Evolutionary conservation across 176 grass and related monocot genomes (phyloP), one percentile per base, ranked within the genome.

Genomic region (Elymus sibiricus): DNA sequence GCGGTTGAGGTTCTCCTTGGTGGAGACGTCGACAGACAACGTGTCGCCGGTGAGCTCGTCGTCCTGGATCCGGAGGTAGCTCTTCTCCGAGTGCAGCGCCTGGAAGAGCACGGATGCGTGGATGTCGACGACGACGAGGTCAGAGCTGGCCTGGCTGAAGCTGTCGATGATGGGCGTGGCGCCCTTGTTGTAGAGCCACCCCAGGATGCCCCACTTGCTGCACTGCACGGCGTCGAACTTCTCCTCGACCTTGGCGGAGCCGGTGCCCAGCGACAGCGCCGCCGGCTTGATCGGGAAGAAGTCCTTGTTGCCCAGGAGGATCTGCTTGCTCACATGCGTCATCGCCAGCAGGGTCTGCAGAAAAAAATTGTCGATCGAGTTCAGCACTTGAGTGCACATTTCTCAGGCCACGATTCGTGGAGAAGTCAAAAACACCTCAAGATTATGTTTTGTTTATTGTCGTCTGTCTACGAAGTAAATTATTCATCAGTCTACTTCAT

Each of bases 61-160:
- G 8, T 94, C 69, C 89, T 91, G 83, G 73, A 94, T 92, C 38
- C 89, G 81, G 77, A 94, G 90, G 75, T 94, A 92, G 8, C 90
- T 86, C 66, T 94, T 37, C 26, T 94, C 90, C 5, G 89, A 64
- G 66, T 81, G 15, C 4, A 53, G 16, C 3, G 16, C 49, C 5
- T 53, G 49, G 11, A 53, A 53, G 49, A 53, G 15, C 49, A 53
- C 49, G 1, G 49, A 53, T 17, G 49, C 49, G 1, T 7, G 49
- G 15, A 19, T 53, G 5, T 53, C 16, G 5, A 53, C 49, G 4
- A 53, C n/a, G n/a, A n/a, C n/a, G n/a, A n/a, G 49, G 49, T 53
- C 49, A 15, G 49, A 5, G 5, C 49, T 53, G 16, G 49, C 49
- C 16, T 53, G 10, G 49, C 49, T 53, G 16, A 53, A 53, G 49